Evolutionary conservation across 2,329 filamentous ascomycete genomes (phyloP).

Genomic region (Nothomitra cinnamomea): DNA sequence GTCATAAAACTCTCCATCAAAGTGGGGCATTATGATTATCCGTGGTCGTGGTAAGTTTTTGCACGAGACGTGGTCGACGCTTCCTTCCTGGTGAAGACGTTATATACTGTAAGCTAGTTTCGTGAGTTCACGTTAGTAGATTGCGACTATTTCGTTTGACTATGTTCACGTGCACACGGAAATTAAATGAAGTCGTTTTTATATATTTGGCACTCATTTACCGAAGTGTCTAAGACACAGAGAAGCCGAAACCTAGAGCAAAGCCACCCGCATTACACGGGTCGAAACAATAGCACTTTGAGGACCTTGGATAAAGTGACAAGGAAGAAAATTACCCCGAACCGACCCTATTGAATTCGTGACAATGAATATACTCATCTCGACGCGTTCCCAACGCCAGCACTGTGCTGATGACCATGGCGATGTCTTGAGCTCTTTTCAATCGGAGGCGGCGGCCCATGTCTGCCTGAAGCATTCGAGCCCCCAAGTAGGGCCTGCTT

Average conservation of each 20-base stretch:
- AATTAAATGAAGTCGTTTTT: neutral
- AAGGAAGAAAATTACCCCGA: neutral
- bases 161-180: no score
- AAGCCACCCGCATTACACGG: neutral
- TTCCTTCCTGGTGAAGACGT: no score
- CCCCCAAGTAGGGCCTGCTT: neutral
- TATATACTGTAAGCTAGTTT: no score
- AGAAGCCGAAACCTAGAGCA: neutral
- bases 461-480: neutral
- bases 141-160: no score
- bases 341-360: neutral
- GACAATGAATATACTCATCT: neutral
- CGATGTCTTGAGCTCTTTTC: conserved; percentile 4
- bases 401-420: neutral
- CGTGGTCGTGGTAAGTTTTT: no score
- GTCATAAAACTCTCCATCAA: no score
- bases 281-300: neutral
- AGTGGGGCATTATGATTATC: no score
- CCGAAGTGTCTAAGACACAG: neutral
- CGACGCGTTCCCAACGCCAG: neutral
- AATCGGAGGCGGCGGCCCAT: neutral
- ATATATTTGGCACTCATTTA: neutral
- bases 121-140: no score
- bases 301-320: neutral
- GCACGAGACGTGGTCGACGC: no score